Evolutionary conservation across 306 rosid genomes (phyloP).

Genomic region (Psophocarpus tetragonolobus): DNA sequence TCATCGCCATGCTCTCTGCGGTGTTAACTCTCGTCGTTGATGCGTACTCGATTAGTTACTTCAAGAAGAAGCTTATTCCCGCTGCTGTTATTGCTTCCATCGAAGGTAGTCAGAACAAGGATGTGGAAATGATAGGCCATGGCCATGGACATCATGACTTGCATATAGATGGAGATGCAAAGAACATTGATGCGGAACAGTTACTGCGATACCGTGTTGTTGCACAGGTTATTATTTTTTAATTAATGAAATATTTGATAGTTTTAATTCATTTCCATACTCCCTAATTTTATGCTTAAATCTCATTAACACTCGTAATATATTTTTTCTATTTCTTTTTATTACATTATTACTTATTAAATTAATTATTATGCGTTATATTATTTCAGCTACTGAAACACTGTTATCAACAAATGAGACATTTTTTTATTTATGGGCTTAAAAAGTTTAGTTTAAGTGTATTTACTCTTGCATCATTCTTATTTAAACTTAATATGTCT

Average conservation of each 20-base stretch:
- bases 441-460: too few species aligned
- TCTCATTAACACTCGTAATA: too few species aligned
- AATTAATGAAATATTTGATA: too few species aligned
- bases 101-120: not conserved
- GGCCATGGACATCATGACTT: not conserved
- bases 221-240: slow-evolving; percentile 46
- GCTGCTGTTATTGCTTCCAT: not conserved
- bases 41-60: slow-evolving; percentile 50
- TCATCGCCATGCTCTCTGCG: slow-evolving; percentile 66
- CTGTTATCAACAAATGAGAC: too few species aligned
- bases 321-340: not conserved
- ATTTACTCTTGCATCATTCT: too few species aligned
- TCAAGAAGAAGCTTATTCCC: slow-evolving; percentile 30
- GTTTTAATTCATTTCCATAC: too few species aligned
- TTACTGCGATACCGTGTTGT: slow-evolving; percentile 55
- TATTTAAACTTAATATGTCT: too few species aligned
- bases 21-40: slow-evolving; percentile 59
- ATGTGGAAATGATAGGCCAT: not conserved
- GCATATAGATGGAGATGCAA: not conserved
- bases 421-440: too few species aligned
- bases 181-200: not conserved
- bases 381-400: too few species aligned
- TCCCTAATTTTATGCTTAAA: too few species aligned
- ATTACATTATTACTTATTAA: too few species aligned
- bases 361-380: too few species aligned